Base-by-base conservation (phyloP, 805 yeast species). In the Maudiozyma turicensis region DNA sequence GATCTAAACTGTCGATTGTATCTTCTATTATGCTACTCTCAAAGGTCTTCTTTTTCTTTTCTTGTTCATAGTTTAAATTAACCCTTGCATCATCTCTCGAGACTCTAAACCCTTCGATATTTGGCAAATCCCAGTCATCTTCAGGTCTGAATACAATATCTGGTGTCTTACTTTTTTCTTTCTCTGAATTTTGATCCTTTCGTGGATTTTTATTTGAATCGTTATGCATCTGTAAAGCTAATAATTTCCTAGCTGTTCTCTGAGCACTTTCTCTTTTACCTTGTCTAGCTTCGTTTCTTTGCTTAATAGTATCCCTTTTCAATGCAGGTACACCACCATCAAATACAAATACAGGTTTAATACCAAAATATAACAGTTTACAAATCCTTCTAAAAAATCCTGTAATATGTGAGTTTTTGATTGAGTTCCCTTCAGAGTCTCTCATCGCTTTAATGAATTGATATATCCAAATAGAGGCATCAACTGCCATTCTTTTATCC, bases 401-500 rank as follows among this genome's bases (percentile, higher is more conserved):
- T n/a, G 89, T 86, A 15, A 93, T 79, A 64, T 93, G 99, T 0
- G 96, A 83, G 52, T 81, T 85, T 32, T 76, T 74, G 51, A 90
- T 64, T 0, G 86, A 77, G 51, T 84, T 78, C 7, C 98, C 99
- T 32, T 84, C 84, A 39, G 78, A 69, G 63, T 89, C 95, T 56
- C 98, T 75, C 26, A 93, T 95, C 0, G 98, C 98, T 64, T 91
- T 93, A 54, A 93, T 71, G 61, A 93, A 93, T 65, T 93, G 99
- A 63, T 93, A 93, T 48, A 93, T 85, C 99, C 99, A 93, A 54
- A 93, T 93, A 2, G 98, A 91, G 0, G 99, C 99, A 72, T 93
- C 99, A 7, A 93, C 91, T 0, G 99, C 99, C 58, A 93, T 71
- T 47, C 76, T 72, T 61, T 83, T 84, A 50, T 89, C 81, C 26